These are phyloP conservation scores for Mallotus nudiflorus DNA, from an alignment of 345 rosid species.

Conservation along the genomic window DNA sequence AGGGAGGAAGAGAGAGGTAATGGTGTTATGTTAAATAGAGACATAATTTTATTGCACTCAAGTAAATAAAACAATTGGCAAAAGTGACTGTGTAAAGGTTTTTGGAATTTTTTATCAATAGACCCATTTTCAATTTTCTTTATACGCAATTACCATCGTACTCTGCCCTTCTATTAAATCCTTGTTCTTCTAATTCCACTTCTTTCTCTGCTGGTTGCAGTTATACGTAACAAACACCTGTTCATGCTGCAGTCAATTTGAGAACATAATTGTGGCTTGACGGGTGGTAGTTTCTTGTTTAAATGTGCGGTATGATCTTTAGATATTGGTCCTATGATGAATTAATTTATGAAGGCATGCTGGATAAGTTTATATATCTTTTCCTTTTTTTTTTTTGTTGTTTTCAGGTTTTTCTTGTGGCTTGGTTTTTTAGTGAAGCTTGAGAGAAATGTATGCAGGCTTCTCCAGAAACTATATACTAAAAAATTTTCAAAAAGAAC, in stretches of 20 bases:
- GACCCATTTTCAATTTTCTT: too few relatives aligned
- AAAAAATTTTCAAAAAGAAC: constrained; percentile 19
- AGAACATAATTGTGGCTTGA: constrained; percentile 54
- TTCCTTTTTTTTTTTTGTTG: constrained; percentile 11
- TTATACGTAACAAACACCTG: constrained; percentile 48
- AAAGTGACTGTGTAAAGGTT: too few relatives aligned
- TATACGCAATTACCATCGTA: too few relatives aligned
- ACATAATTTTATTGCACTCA: too few relatives aligned
- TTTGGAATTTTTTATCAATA: too few relatives aligned
- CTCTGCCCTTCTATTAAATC: not conserved
- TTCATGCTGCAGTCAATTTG: constrained; percentile 55
- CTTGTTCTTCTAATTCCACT: not conserved
- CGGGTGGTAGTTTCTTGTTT: constrained; percentile 58
- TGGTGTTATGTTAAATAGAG: too few relatives aligned
- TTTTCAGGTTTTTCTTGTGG: constrained; percentile 54
- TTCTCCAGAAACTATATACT: constrained; percentile 33
- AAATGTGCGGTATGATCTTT: constrained; percentile 48
- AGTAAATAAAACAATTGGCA: too few relatives aligned
- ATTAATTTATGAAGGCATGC: not conserved
- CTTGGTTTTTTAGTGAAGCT: constrained; percentile 47
- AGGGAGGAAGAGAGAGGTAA: too few relatives aligned
- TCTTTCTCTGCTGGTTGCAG: constrained; percentile 31
- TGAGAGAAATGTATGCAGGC: constrained; percentile 38
- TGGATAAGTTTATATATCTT: not conserved
- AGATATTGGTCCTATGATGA: not conserved